phyloP scores from a whole-genome alignment of 2,329 filamentous ascomycete genomes.

The Cryphonectria japonica region DNA sequence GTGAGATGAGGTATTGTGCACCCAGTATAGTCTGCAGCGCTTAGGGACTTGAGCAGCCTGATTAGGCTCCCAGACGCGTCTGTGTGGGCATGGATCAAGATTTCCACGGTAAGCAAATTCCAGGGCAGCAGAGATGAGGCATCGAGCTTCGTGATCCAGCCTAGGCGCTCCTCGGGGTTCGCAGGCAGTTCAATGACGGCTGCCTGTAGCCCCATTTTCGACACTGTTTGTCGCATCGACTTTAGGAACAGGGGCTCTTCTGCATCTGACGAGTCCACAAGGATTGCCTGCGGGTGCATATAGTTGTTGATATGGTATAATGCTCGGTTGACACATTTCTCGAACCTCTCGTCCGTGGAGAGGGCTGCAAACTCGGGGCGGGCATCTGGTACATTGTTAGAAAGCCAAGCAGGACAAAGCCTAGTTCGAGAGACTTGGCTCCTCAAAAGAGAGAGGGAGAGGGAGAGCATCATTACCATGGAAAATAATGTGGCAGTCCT shows the following conservation, averaged over 20 bases:
- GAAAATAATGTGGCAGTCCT: slow-evolving; percentile 67
- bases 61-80: slow-evolving; percentile 75
- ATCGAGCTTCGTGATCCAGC: slow-evolving; percentile 81
- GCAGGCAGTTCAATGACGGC: slow-evolving; percentile 75
- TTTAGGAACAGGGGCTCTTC: slow-evolving; percentile 72
- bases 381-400: slow-evolving; percentile 59
- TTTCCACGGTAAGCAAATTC: slow-evolving; percentile 78
- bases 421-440: slow-evolving; percentile 15
- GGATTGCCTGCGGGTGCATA: slow-evolving; percentile 76
- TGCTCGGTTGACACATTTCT: slow-evolving; percentile 64
- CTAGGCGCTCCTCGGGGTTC: slow-evolving; percentile 62
- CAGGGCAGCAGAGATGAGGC: slow-evolving; percentile 48
- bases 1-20: slow-evolving; percentile 74
- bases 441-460: neutral
- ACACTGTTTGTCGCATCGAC: slow-evolving; percentile 17
- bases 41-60: slow-evolving; percentile 76
- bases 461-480: slow-evolving; percentile 48
- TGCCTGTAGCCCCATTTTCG: slow-evolving; percentile 33
- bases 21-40: slow-evolving; percentile 74
- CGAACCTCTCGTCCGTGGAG: slow-evolving; percentile 73
- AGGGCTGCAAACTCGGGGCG: slow-evolving; percentile 72
- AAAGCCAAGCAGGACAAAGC: neutral
- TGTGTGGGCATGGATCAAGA: slow-evolving; percentile 77
- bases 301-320: slow-evolving; percentile 73
- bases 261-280: slow-evolving; percentile 68